A percentile compares a stretch with the other conserved stretches of the same genome.
Evolutionary conservation across 208 protist genomes (phyloP).

Genomic region (Naegleria fowleri): DNA sequence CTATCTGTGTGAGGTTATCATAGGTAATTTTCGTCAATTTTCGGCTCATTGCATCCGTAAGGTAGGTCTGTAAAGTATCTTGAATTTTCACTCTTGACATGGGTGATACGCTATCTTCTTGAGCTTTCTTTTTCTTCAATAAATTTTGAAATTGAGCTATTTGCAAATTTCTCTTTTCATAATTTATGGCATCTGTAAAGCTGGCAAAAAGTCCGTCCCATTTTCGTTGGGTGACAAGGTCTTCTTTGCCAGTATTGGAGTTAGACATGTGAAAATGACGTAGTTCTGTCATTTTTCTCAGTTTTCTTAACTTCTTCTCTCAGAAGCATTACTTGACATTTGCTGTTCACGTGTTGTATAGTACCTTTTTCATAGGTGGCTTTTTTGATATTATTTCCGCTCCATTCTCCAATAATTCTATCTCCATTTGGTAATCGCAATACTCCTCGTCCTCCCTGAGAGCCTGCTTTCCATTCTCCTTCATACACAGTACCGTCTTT

Average conservation of each 20-base stretch:
- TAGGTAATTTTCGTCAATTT: not conserved
- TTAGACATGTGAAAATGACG: not conserved
- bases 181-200: not conserved
- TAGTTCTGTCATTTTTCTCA: not conserved
- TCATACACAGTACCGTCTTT: conserved; percentile 6
- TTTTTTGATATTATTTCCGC: not conserved
- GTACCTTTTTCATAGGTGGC: conserved; percentile 2
- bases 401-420: conserved; percentile 1
- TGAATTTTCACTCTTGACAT: not conserved
- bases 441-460: not conserved
- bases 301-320: not conserved
- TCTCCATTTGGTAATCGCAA: conserved; percentile 5
- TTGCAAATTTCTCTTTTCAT: not conserved
- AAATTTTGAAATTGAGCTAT: not conserved
- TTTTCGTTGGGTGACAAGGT: not conserved
- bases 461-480: not conserved
- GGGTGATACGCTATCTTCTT: not conserved
- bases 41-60: not conserved
- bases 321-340: not conserved
- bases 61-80: conserved; percentile 1
- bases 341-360: not conserved
- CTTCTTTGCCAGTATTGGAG: not conserved
- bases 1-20: not conserved
- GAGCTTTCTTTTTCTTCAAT: conserved; percentile 4
- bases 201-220: not conserved